Percentiles rank a stretch among this genome's conserved stretches.
These are phyloP conservation scores for Glomus cerebriforme DNA, from an alignment of 192 early-diverging fungal species.

Conservation along the genomic window DNA sequence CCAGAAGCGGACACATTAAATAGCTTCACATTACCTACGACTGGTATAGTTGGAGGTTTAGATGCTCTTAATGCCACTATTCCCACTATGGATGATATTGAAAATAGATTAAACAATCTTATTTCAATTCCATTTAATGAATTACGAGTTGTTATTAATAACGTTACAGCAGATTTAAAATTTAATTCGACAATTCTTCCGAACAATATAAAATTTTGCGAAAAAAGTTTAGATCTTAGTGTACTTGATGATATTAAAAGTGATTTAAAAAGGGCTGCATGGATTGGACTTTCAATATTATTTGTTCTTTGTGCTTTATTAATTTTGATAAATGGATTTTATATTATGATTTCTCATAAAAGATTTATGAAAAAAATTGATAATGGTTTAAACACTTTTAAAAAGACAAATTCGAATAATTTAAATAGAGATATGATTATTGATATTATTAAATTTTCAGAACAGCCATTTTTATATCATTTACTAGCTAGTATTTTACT, in stretches of 20 bases:
- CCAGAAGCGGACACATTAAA: not conserved
- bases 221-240: not conserved
- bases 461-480: slow-evolving; percentile 18
- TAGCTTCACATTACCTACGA: not conserved
- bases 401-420: not conserved
- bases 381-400: not conserved
- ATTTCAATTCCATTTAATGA: slow-evolving; percentile 28
- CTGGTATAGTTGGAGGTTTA: not conserved
- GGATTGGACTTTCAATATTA: slow-evolving; percentile 17
- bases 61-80: slow-evolving; percentile 2
- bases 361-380: too few species aligned
- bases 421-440: slow-evolving; percentile 14
- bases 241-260: slow-evolving; percentile 18
- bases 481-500: slow-evolving; percentile 10
- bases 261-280: slow-evolving; percentile 20
- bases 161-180: not conserved
- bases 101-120: slow-evolving; percentile 6
- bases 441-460: slow-evolving; percentile 22
- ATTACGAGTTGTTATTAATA: not conserved
- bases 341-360: slow-evolving; percentile 6
- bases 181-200: slow-evolving; percentile 10
- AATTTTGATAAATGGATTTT: not conserved
- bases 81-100: slow-evolving; percentile 13
- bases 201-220: slow-evolving; percentile 23
- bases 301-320: not conserved